A percentile compares a stretch with the other conserved stretches of the same genome.
Evolutionary conservation across 345 rosid genomes (phyloP).

Genomic region (Sisymbrium altissimum): DNA sequence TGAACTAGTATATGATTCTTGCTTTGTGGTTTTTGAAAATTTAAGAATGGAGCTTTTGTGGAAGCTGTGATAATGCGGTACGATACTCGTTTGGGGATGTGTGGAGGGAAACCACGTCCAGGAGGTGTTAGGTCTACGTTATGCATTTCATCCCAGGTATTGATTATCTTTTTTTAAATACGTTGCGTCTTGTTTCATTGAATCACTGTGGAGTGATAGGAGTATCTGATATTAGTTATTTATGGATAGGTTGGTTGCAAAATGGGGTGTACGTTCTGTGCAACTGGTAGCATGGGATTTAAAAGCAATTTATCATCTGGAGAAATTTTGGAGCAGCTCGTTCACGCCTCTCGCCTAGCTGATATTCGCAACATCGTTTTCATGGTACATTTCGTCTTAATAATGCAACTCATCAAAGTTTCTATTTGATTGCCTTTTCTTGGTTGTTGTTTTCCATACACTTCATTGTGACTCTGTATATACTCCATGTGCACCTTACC

Average conservation of each 20-base stretch:
- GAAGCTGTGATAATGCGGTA: constrained; percentile 96
- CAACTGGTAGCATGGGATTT: constrained; percentile 97
- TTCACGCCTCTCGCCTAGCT: constrained; percentile 73
- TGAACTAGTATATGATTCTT: constrained; percentile 1
- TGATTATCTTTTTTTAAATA: background rate
- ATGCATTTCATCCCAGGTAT: constrained; percentile 94
- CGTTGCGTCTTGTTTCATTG: background rate
- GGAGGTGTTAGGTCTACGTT: constrained; percentile 82
- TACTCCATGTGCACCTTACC: background rate
- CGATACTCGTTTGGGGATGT: constrained; percentile 79
- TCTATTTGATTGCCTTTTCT: background rate
- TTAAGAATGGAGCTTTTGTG: constrained; percentile 76
- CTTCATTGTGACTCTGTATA: background rate
- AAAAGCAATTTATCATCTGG: constrained; percentile 79
- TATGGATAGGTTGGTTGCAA: constrained; percentile 88
- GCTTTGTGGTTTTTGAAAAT: background rate
- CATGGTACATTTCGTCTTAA: constrained; percentile 52
- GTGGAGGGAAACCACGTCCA: constrained; percentile 80
- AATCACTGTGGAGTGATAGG: background rate
- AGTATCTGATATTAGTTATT: background rate
- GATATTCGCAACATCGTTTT: constrained; percentile 85
- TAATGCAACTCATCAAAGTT: background rate
- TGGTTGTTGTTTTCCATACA: background rate
- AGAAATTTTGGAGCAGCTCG: constrained; percentile 95
- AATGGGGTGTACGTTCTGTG: constrained; percentile 98